Base-by-base conservation (phyloP, 2,329 filamentous ascomycete species). In the Aspergillus nomiae region DNA sequence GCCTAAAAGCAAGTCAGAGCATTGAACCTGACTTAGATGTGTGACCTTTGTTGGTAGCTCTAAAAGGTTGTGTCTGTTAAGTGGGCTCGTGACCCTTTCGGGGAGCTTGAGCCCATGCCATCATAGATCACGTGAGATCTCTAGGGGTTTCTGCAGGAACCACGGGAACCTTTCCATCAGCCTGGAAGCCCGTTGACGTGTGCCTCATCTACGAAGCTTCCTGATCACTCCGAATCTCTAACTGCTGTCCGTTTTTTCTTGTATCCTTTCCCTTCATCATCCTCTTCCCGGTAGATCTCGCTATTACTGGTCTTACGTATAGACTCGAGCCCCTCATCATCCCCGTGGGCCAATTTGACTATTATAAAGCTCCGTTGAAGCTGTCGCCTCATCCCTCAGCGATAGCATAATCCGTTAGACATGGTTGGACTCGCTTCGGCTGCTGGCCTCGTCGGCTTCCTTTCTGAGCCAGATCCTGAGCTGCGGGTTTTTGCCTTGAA, bases 361-460 rank as follows among this genome's bases (percentile, higher is more conserved):
- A 60, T 65, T 64, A 50, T 53, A 65, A 71, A 73, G 69, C 73
- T 74, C 70, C 68, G 63, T 70, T 64, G 63, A 70, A 68, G 68
- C 71, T 75, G 66, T 74, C 70, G 71, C 73, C 73, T 70, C 74
- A 69, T 72, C 71, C 68, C 69, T 65, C 67, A 65, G 69, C 67
- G 66, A 69, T 68, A 70, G 61, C 65, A 70, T 51, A 68, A 55
- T 66, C 50, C 41, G 57, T 65, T 60, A 69, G 83, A 74, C 64
- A 99, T 98, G 95, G 92, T 95, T 77, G 92, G 92, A 78, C 87
- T 98, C 77, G 92, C 94, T 75, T 97, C 94, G 71, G 95, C 95
- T 70, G 94, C 92, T 70, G 95, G 95, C 79, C 89, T 99, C 63
- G 88, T 99, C 77, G 94, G 93, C 82, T 97, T 97, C 80, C 87